Percentiles rank a stretch among this genome's conserved stretches.
Conservation (phyloP, 2,329 filamentous ascomycete species). For the Cladosporium sp. region DNA sequence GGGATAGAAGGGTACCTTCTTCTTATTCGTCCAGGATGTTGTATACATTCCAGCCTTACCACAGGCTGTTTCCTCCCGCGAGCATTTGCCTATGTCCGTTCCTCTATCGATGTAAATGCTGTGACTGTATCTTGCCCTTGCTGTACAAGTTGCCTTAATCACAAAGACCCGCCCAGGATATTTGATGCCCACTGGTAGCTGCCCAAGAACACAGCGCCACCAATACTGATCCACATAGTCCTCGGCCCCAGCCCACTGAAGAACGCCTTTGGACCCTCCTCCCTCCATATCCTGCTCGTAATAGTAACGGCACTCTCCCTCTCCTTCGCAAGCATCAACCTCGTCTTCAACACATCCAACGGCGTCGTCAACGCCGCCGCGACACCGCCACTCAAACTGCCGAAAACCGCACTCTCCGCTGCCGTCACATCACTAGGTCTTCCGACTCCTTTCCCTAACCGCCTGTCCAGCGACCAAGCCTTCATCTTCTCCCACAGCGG, state of each 20-base stretch:
- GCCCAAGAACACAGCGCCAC: conserved; percentile 89
- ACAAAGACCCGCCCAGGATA: conserved; percentile 49
- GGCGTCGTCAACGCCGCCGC: conserved; percentile 88
- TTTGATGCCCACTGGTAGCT: conserved; percentile 90
- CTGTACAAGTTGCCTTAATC: not conserved
- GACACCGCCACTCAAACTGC: conserved; percentile 75
- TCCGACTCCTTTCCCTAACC: conserved; percentile 24
- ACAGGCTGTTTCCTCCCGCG: not conserved
- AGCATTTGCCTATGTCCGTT: not conserved
- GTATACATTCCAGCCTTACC: conserved; percentile 2
- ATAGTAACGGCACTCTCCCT: conserved; percentile 57
- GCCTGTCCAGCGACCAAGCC: conserved; percentile 53
- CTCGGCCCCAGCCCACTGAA: conserved; percentile 76
- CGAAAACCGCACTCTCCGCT: conserved; percentile 77
- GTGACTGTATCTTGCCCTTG: no score
- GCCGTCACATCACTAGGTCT: conserved; percentile 54
- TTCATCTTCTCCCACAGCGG: conserved; percentile 95
- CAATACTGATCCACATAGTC: conserved; percentile 90
- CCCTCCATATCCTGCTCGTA: conserved; percentile 59
- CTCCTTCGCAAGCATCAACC: conserved; percentile 83
- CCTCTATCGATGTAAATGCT: no score
- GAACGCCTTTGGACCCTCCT: conserved; percentile 64
- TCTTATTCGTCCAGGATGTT: conserved; percentile 7
- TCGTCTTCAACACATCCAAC: conserved; percentile 91
- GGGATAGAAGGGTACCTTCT: not conserved